These are phyloP conservation scores for Nitzschia inconspicua DNA, from an alignment of 108 stramenopile species.

Conservation along the genomic window DNA sequence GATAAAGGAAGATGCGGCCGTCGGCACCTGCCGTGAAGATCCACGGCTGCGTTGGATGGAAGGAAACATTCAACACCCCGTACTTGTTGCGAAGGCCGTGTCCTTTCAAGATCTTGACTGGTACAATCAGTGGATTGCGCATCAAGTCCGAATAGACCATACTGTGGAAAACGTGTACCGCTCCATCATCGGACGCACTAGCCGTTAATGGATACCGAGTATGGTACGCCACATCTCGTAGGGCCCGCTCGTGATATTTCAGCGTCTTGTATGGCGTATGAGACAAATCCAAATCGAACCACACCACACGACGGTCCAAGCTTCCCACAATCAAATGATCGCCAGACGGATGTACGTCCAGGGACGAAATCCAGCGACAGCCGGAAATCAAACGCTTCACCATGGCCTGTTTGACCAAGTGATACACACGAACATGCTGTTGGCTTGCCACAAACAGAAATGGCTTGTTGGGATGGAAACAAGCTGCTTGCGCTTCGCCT, in stretches of 20 bases:
- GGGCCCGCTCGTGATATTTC: constrained; percentile 92
- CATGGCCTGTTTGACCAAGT: constrained; percentile 93
- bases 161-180: constrained; percentile 97
- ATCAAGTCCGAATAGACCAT: constrained; percentile 95
- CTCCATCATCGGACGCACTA: constrained; percentile 95
- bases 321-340: constrained; percentile 96
- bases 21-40: constrained; percentile 96
- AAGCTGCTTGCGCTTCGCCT: constrained; percentile 85
- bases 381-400: constrained; percentile 88
- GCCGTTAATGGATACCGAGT: constrained; percentile 95
- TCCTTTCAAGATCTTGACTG: constrained; percentile 95
- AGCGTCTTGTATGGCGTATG: constrained; percentile 94
- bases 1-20: constrained; percentile 89
- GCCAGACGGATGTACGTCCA: constrained; percentile 93
- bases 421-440: constrained; percentile 93
- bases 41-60: constrained; percentile 99
- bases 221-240: constrained; percentile 82
- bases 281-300: constrained; percentile 97
- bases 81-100: constrained; percentile 80
- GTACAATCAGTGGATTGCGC: constrained; percentile 96
- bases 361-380: constrained; percentile 95
- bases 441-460: constrained; percentile 96
- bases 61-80: constrained; percentile 85
- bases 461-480: constrained; percentile 96
- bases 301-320: constrained; percentile 93